Conservation (phyloP, 2,329 filamentous ascomycete genomes). For the Penicillium digitatum region DNA sequence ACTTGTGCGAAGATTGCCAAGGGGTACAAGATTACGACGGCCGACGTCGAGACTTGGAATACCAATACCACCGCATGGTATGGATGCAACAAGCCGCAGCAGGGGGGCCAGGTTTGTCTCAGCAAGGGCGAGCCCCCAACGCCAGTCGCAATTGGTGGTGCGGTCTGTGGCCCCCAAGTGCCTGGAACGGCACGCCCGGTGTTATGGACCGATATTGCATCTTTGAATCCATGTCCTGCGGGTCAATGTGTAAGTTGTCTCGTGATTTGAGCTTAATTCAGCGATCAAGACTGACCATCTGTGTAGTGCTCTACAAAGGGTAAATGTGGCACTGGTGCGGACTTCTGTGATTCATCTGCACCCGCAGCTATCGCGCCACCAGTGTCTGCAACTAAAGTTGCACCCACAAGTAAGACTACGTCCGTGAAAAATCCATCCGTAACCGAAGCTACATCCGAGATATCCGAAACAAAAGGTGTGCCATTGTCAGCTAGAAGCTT, state of each 20-base stretch:
- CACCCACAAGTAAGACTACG: too few species aligned
- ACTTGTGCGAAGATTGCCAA: neutral
- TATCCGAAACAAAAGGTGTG: neutral
- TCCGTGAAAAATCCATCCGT: neutral
- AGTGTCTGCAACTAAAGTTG: neutral
- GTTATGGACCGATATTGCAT: neutral
- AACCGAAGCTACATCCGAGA: neutral
- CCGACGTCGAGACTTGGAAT: constrained; percentile 5
- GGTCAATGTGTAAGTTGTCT: constrained; percentile 4
- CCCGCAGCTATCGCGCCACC: neutral
- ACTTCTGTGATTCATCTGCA: neutral
- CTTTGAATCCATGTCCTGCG: constrained; percentile 4
- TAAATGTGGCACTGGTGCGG: constrained; percentile 5
- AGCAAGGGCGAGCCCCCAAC: neutral
- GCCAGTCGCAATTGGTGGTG: neutral
- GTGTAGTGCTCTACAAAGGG: neutral
- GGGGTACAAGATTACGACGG: neutral
- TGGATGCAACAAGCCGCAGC: neutral
- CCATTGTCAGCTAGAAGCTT: neutral
- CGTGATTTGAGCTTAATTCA: neutral
- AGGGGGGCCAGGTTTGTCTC: neutral
- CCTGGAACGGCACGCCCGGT: neutral
- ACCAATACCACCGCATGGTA: neutral
- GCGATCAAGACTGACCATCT: neutral
- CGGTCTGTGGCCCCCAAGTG: constrained; percentile 6